phyloP scores from a whole-genome alignment of 345 rosid species.

The Melaleuca alternifolia region DNA sequence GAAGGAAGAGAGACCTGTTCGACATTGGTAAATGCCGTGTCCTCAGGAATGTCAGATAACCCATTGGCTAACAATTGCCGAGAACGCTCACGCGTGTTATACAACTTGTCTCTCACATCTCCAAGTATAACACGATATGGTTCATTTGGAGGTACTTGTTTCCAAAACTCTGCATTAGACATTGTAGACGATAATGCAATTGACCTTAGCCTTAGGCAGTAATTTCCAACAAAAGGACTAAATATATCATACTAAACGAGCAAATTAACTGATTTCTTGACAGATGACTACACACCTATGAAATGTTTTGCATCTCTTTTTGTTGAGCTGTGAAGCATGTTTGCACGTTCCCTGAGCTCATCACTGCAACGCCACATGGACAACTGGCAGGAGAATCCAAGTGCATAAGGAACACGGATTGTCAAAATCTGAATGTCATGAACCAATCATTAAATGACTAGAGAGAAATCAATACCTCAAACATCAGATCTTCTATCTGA shows the following conservation, averaged over 20 bases:
- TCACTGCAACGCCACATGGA: constrained; percentile 99
- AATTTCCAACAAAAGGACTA: background rate
- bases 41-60: constrained; percentile 80
- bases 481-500: constrained; percentile 98
- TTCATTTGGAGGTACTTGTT: constrained; percentile 74
- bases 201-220: background rate
- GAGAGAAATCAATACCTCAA: constrained; percentile 51
- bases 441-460: background rate
- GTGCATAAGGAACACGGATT: background rate
- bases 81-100: constrained; percentile 85
- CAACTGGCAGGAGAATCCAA: constrained; percentile 34
- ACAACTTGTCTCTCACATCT: constrained; percentile 87
- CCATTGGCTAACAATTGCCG: constrained; percentile 75
- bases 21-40: constrained; percentile 50
- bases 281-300: constrained; percentile 43
- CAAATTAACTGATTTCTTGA: background rate
- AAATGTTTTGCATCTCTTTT: constrained; percentile 91
- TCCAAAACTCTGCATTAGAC: constrained; percentile 81
- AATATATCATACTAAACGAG: background rate
- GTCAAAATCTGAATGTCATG: background rate
- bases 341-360: constrained; percentile 77
- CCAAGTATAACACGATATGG: constrained; percentile 95
- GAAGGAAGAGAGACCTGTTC: constrained; percentile 48
- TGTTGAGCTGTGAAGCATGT: constrained; percentile 59
- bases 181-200: background rate